Evolutionary conservation across 768 basidiomycete genomes (phyloP), one percentile per base, ranked within the genome.

Genomic region (Brasilioporus rufonigricans): DNA sequence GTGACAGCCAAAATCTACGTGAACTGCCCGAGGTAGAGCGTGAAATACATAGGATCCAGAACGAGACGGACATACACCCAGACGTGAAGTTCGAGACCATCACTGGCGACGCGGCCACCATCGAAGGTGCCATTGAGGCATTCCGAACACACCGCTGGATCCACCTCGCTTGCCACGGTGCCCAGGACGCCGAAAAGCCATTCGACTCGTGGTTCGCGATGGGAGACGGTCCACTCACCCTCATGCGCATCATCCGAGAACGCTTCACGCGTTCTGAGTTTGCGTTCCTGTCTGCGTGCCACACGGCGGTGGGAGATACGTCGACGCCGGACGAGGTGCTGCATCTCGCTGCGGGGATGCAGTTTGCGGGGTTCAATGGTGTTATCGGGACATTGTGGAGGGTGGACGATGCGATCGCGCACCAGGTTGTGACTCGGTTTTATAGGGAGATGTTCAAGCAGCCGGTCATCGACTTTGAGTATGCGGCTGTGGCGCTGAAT

Each of bases 341-440:
- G 18, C 18, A 38, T 38, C 36, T 38, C 18, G 18, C 36, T 3
- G n/a, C n/a, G 11, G n/a, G 38, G n/a, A 19, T 39, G 38, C 38
- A 39, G 19, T 39, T 39, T 19, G n/a, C n/a, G 38, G 38, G 38
- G 38, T 39, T 39, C 38, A 21, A 39, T 21, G 38, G 38, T 2
- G 38, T 53, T 19, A 35, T 50, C 36, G 43, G 54, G 29, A 52
- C 24, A 18, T 21, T 46, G 39, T 56, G 44, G 36, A 33, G 19
- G 27, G 52, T 38, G 4, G 46, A 47, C 19, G 39, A 56, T 19
- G 2, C 38, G 38, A 12, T 12, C 8, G 38, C n/a, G 38, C 38
- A 39, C 8, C 7, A 39, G 19, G 38, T 21, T 3, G 38, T 21
- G n/a, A 39, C n/a, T 1, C 38, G 38, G 19, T 39, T 39, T 21